These are phyloP conservation scores for Tylopilus subfusipes DNA, from an alignment of 768 basidiomycete genomes.

Conservation along the genomic window DNA sequence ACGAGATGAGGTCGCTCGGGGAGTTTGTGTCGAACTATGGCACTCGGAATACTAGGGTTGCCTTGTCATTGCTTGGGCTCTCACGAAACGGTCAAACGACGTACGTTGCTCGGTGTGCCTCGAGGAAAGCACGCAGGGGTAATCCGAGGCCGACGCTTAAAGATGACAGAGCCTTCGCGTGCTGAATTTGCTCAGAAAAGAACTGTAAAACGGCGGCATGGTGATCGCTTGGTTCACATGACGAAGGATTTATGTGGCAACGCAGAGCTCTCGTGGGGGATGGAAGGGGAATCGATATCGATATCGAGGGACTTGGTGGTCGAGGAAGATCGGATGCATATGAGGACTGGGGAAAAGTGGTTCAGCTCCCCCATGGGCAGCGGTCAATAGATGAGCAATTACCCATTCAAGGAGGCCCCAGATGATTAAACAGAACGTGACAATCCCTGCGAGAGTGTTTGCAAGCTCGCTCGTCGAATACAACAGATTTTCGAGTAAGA, in stretches of 20 bases:
- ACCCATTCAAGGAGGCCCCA: conserved; percentile 27
- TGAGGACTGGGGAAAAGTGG: conserved; percentile 11
- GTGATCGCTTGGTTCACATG: conserved; percentile 14
- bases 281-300: conserved; percentile 11
- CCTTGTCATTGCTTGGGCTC: neutral
- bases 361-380: conserved; percentile 3
- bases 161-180: conserved; percentile 26
- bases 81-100: neutral
- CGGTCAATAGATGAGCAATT: neutral
- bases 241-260: conserved; percentile 1
- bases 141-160: conserved; percentile 19
- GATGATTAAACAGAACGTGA: conserved; percentile 19
- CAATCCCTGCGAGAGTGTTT: conserved; percentile 8
- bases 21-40: neutral
- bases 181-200: conserved; percentile 27
- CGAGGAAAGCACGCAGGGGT: conserved; percentile 21
- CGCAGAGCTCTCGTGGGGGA: conserved; percentile 1
- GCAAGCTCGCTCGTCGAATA: conserved; percentile 13
- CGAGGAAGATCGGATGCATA: conserved; percentile 5
- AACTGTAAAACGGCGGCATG: conserved; percentile 24
- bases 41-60: conserved; percentile 8
- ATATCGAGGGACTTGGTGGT: conserved; percentile 1
- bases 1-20: neutral
- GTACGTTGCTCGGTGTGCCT: conserved; percentile 20
- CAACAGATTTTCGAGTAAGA: conserved; percentile 2